Evolutionary conservation across 129 eudicot species (phyloP).

Genomic region (Ambrosia artemisiifolia): DNA sequence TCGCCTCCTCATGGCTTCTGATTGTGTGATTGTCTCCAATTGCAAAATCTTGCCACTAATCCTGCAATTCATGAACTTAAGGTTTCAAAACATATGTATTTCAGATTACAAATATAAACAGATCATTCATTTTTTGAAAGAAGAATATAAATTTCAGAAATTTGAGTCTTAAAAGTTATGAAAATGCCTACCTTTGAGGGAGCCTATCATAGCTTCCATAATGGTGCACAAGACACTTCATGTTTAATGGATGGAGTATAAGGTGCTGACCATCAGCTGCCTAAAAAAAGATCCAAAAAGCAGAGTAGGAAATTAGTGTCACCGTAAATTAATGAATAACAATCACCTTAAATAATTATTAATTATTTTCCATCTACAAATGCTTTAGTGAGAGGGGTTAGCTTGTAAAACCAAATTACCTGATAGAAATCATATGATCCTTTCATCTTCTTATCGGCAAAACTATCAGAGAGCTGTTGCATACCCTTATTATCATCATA

Average conservation of each 20-base stretch:
- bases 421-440: slow-evolving; percentile 81
- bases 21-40: slow-evolving; percentile 79
- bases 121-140: neutral
- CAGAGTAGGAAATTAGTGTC: neutral
- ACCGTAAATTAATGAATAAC: neutral
- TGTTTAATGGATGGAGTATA: slow-evolving; percentile 78
- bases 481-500: slow-evolving; percentile 44
- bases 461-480: slow-evolving; percentile 23
- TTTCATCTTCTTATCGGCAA: slow-evolving; percentile 41
- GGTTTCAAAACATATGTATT: slow-evolving; percentile 2
- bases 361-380: neutral
- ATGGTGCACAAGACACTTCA: slow-evolving; percentile 93
- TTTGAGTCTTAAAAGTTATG: neutral
- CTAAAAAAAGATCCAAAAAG: slow-evolving; percentile 43
- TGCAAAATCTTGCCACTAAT: slow-evolving; percentile 83
- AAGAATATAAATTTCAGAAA: neutral
- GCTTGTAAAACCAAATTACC: slow-evolving; percentile 38
- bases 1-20: slow-evolving; percentile 93
- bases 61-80: slow-evolving; percentile 40
- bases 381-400: neutral
- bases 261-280: slow-evolving; percentile 92
- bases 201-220: slow-evolving; percentile 75
- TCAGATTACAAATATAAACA: neutral
- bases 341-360: neutral
- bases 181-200: slow-evolving; percentile 64